Evolutionary conservation across 2,329 filamentous ascomycete genomes (phyloP), one percentile per base, ranked within the genome.

Genomic region (Aureobasidium sp.): DNA sequence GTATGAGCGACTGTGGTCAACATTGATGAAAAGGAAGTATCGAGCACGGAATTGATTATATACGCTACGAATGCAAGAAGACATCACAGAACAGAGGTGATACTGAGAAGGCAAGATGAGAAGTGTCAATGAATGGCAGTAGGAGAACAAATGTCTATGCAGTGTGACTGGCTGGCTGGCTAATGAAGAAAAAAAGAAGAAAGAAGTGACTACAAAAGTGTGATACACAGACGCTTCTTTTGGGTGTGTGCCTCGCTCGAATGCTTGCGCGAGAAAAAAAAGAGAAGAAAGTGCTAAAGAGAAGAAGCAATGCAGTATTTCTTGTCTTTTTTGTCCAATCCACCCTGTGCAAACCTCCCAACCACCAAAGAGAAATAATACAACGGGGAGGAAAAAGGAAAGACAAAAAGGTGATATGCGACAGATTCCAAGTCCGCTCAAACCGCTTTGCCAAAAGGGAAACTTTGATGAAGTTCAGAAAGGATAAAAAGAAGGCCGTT

Each of bases 381-480:
- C 29, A 34, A 14, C 1, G 14, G 42, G 41, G 32, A 39, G n/a
- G 16, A 32, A 32, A 48, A 59, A 3, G 27, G 39, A 21, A 16
- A 34, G 11, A 11, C 16, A 9, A 21, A 21, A 21, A 27, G 34
- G 21, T 25, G 41, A 32, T 45, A 16, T 34, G 37, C 53, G 30
- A 41, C n/a, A 27, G 34, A 50, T 50, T 44, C 16, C 44, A 41
- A 25, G 11, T 41, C 36, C 57, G 57, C 57, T 59, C 44, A 59
- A 59, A 57, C 42, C 45, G 57, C 57, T 59, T 29, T 25, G 47
- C 47, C 45, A 27, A 59, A 49, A 59, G n/a, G 11, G n/a, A 42
- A 30, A 13, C 30, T 25, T 30, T 11, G 27, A 34, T 25, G 21
- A 21, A 21, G 29, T 49, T 29, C 48, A 34, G 8, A 30, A 47